Conservation (phyloP, 129 eudicot genomes). For the Helianthus tuberosus region DNA sequence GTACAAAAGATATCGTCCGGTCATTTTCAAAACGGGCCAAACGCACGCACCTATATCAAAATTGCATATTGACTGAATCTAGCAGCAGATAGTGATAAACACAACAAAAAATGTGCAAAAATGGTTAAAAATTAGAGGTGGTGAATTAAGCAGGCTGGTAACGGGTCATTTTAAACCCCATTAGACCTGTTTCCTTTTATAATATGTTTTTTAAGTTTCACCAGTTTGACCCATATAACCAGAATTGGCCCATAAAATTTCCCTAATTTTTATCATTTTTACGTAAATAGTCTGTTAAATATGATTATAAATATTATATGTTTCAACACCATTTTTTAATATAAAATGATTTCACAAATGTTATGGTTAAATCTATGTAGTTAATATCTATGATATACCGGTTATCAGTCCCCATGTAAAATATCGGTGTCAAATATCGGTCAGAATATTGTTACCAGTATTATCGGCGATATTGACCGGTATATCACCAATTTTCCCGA, state of each 20-base stretch:
- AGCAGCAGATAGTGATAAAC: conserved; percentile 4
- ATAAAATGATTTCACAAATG: background rate
- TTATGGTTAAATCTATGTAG: background rate
- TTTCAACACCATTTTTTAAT: background rate
- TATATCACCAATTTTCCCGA: too few relatives aligned
- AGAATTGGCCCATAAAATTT: background rate
- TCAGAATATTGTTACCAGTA: too few relatives aligned
- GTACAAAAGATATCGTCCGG: conserved; percentile 91
- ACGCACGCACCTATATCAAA: conserved; percentile 81
- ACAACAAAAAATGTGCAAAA: background rate
- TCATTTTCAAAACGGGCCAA: conserved; percentile 97
- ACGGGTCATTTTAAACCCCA: background rate
- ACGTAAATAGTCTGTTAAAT: background rate
- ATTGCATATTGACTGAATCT: conserved; percentile 13
- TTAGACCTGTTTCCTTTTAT: background rate
- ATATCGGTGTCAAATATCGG: too few relatives aligned
- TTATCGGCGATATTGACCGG: too few relatives aligned
- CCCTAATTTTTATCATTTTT: too few relatives aligned
- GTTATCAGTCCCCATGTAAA: too few relatives aligned
- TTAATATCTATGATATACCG: too few relatives aligned
- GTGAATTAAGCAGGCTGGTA: background rate
- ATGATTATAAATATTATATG: background rate
- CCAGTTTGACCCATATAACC: background rate
- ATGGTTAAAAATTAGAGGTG: background rate
- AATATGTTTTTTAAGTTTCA: background rate